Evolutionary conservation across 768 basidiomycete genomes (phyloP).

Genomic region (Naematelia aurantialba): DNA sequence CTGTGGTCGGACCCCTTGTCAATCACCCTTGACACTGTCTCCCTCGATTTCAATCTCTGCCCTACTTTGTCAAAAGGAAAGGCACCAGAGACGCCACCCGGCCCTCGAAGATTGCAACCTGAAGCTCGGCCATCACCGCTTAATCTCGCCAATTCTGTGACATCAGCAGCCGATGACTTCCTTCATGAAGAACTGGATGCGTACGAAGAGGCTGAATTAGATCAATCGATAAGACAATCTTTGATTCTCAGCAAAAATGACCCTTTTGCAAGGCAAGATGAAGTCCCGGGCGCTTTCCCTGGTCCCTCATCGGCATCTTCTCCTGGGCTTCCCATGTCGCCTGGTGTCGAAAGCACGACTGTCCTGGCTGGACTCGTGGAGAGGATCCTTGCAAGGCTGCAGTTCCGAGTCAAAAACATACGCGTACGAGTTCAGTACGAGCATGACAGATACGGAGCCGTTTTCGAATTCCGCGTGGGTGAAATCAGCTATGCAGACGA

Average conservation of each 20-base stretch:
- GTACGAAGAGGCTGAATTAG: conserved; percentile 66
- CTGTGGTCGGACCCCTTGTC: conserved; percentile 41
- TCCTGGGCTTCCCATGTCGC: conserved; percentile 11
- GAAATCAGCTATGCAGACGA: conserved; percentile 40
- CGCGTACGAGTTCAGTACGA: conserved; percentile 29
- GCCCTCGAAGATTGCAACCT: conserved; percentile 20
- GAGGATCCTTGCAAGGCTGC: conserved; percentile 46
- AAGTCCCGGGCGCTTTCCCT: conserved; percentile 36
- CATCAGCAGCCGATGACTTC: conserved; percentile 79
- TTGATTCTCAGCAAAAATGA: conserved; percentile 35
- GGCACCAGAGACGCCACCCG: conserved; percentile 15
- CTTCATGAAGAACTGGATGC: conserved; percentile 73
- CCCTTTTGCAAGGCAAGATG: conserved; percentile 27
- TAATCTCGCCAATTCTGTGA: conserved; percentile 72
- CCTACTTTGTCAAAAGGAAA: conserved; percentile 48
- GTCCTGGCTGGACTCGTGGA: conserved; percentile 51
- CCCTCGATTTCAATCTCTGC: conserved; percentile 31
- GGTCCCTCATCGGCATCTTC: conserved; percentile 3
- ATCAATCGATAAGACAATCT: conserved; percentile 63
- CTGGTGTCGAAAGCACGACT: conserved; percentile 42
- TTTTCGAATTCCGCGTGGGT: conserved; percentile 38
- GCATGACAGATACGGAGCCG: conserved; percentile 18
- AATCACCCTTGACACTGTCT: conserved; percentile 38
- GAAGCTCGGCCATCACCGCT: conserved; percentile 8
- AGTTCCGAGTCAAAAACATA: conserved; percentile 43